Evolutionary conservation across 306 rosid species (phyloP), one percentile per base, ranked within the genome.

Genomic region (Lithocarpus polystachyus): DNA sequence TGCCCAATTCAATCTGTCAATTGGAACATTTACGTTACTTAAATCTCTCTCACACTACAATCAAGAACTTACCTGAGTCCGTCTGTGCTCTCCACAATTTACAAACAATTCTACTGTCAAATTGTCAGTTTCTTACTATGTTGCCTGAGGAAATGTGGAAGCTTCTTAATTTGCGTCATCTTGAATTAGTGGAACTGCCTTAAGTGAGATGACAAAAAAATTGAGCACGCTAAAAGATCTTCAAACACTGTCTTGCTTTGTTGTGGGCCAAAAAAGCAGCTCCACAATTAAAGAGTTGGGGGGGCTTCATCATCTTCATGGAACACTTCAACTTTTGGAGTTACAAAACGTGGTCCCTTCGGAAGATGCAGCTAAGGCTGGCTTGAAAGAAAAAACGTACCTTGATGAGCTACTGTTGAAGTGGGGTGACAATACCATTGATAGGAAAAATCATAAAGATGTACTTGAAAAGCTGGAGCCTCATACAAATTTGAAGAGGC

Each of bases 1-100:
- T 43, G 3, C 51, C 51, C 12, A 10, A 6, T 43, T 43, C 51
- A 6, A 43, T 8, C 12, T 7, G 51, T 10, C 2, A 43, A 6
- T 43, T 2, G 51, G 3, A 43, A 43, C 13, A 6, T 43, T 43
- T 43, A 9, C 13, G 0, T 0, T 43, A 43, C 51, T 1, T 43
- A 7, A 2, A 43, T 43, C 51, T 43, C 51, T 43, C 10, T 43
- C 51, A 43, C 51, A 43, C 51, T 33, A 10, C 13, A 43, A 43
- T 20, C 22, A 9, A 9, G 5, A 24, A 2, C 1, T 2, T 84
- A 4, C 82, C 82, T 0, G 24, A 69, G 4, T 76, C 84, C 9
- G 52, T 74, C 23, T 20, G 82, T 24, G 5, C 11, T 0, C 73
- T 73, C 6, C 48, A 20, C 40, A 80, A 77, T 33, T 54, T 84